Evolutionary conservation across 2,329 filamentous ascomycete genomes (phyloP), one percentile per base, ranked within the genome.

Genomic region (Colletotrichum destructivum): DNA sequence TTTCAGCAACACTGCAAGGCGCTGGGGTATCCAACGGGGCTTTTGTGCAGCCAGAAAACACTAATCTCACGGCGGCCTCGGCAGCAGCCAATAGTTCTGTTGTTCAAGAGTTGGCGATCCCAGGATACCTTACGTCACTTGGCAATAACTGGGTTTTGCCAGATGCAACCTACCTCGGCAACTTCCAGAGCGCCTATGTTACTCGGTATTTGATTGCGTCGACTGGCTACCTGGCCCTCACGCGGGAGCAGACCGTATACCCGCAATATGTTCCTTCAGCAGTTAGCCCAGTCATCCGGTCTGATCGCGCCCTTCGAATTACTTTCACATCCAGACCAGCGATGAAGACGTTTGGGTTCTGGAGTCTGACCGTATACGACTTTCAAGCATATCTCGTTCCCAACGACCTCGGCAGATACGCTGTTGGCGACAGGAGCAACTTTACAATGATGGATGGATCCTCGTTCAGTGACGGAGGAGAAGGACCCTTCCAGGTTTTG

Each of bases 301-400:
- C 56, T 3, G 26, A 66, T 21, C 47, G 73, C 44, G 63, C 74
- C 4, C 64, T 69, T 18, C 15, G 73, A 15, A 13, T 74, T 18
- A 69, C 63, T 4, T 75, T 75, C 42, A 63, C 68, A 2, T 57
- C 51, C 1, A 75, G 69, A 54, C 69, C 74, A 1, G 46, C 55
- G n/a, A 56, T 71, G 40, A 31, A 55, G 9, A 8, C 42, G 5
- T 35, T 63, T 21, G 68, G 71, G 12, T 80, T 79, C 68, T 79
- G 78, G 78, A 78, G 76, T 69, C 12, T 80, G 63, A 76, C 76
- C 0, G 69, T 74, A 18, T 79, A 81, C 59, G 71, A 77, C 73
- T 51, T 52, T 12, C 60, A 74, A 4, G 67, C 74, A 31, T 75
- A 73, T 21, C 73, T 81, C 4, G 73, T 80, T 40, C 23, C 63